Percentiles rank a stretch among this genome's conserved stretches.
Conservation (phyloP, 768 basidiomycete species). For the Lentinula detonsa region DNA sequence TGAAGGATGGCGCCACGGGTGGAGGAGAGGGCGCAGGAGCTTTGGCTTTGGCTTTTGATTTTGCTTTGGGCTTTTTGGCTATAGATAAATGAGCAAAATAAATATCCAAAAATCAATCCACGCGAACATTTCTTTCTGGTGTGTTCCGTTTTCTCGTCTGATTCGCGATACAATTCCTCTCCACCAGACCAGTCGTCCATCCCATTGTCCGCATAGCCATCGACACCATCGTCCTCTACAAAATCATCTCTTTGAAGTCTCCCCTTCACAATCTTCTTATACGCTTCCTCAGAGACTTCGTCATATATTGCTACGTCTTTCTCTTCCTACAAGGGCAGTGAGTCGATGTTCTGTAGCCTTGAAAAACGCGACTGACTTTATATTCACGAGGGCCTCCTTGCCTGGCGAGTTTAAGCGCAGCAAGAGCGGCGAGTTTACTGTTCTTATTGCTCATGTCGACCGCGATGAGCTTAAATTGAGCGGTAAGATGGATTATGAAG, state of each 20-base stretch:
- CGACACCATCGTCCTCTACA: constrained; percentile 88
- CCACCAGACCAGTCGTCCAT: constrained; percentile 87
- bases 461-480: neutral
- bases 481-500: no score
- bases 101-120: neutral
- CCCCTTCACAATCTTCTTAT: constrained; percentile 76
- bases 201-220: constrained; percentile 93
- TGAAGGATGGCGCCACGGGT: constrained; percentile 53
- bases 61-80: constrained; percentile 39
- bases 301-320: constrained; percentile 77
- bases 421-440: constrained; percentile 41
- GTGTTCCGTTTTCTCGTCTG: constrained; percentile 45
- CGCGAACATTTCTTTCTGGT: constrained; percentile 36
- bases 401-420: constrained; percentile 53
- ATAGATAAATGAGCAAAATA: constrained; percentile 1
- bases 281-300: constrained; percentile 86
- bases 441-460: constrained; percentile 13
- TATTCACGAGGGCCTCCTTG: constrained; percentile 52
- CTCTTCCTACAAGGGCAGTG: constrained; percentile 23
- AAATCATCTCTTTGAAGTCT: constrained; percentile 89
- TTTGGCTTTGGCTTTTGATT: constrained; percentile 42
- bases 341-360: neutral
- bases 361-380: constrained; percentile 38
- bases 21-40: constrained; percentile 37
- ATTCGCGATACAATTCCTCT: constrained; percentile 50